These are phyloP conservation scores for Knoxia roxburghii DNA, from an alignment of 257 asterid genomes.

Conservation along the genomic window DNA sequence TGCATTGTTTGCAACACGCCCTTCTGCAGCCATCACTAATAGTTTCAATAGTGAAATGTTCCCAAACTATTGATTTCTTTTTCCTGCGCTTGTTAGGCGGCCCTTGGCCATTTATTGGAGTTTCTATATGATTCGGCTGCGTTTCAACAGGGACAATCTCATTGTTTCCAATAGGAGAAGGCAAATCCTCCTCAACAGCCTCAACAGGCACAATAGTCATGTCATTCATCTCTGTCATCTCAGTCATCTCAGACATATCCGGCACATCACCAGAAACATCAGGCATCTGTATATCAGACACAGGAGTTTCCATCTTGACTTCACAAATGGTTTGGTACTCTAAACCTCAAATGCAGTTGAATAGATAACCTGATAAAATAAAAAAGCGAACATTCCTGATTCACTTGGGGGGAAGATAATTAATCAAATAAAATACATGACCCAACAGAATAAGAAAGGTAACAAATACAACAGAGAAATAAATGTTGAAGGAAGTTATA, in stretches of 20 bases:
- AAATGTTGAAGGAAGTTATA: no score
- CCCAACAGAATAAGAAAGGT: no score
- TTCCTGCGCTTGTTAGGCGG: slow-evolving; percentile 54
- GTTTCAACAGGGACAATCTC: slow-evolving; percentile 51
- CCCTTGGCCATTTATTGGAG: background rate
- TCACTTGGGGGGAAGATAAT: no score
- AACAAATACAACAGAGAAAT: no score
- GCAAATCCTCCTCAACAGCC: slow-evolving; percentile 5
- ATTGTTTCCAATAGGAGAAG: slow-evolving; percentile 4
- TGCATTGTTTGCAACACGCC: slow-evolving; percentile 95
- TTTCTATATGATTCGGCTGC: no score
- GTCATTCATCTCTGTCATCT: slow-evolving; percentile 7
- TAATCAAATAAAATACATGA: no score
- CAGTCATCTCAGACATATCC: background rate
- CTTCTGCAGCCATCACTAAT: slow-evolving; percentile 71
- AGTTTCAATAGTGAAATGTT: slow-evolving; percentile 84
- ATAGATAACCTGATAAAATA: slow-evolving; percentile 7
- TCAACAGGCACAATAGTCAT: slow-evolving; percentile 2
- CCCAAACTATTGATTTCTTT: slow-evolving; percentile 97
- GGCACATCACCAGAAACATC: background rate
- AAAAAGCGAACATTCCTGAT: background rate
- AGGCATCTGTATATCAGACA: slow-evolving; percentile 7
- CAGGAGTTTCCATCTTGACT: slow-evolving; percentile 13
- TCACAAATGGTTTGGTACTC: background rate
- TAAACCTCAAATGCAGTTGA: background rate